Evolutionary conservation across 768 basidiomycete genomes (phyloP), one percentile per base, ranked within the genome.

Genomic region (Mycena vitilis): DNA sequence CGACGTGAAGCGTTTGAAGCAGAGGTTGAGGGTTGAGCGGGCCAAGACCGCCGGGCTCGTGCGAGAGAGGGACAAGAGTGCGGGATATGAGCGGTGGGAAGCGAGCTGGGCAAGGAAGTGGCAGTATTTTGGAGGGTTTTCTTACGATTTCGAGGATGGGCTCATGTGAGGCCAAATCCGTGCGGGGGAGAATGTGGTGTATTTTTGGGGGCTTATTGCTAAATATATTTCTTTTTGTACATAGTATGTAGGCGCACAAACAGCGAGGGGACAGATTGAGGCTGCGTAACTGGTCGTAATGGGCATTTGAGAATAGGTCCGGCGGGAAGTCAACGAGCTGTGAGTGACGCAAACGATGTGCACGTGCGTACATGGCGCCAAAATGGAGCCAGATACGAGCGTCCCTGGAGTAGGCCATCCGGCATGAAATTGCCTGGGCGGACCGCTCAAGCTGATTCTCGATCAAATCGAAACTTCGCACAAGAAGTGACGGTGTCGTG

Each of bases 111-210:
- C 1, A 15, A 15, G 40, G 11, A 40, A 40, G 40, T 40, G 10
- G 10, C 40, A 40, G 15, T 40, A 40, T 40, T 10, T 40, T 40
- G 10, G 10, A 2, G 40, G 40, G 40, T 10, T 40, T 40, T 15
- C 40, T 2, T 40, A 10, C 11, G 15, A 15, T 40, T 40, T 40
- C 11, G 40, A 40, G 15, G 40, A 40, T 40, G 40, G 15, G 15
- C 11, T 11, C 40, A 15, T 40, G 40, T 40, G 94, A 30, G 30
- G 30, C 30, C 30, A 30, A 30, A 30, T 30, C 3, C 30, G 30
- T 30, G 30, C 30, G 30, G 5, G 30, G 30, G 30, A 30, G 30
- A 30, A 30, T 5, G 30, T 30, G 5, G 30, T 30, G 3, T 30
- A 30, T 30, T 30, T 30, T 30, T 30, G 2, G 30, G 30, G 30